A percentile compares a stretch with the other conserved stretches of the same genome.
Evolutionary conservation across 1,284 basidiomycete species (phyloP).

Genomic region (Melampsora abietis-canadensis): DNA sequence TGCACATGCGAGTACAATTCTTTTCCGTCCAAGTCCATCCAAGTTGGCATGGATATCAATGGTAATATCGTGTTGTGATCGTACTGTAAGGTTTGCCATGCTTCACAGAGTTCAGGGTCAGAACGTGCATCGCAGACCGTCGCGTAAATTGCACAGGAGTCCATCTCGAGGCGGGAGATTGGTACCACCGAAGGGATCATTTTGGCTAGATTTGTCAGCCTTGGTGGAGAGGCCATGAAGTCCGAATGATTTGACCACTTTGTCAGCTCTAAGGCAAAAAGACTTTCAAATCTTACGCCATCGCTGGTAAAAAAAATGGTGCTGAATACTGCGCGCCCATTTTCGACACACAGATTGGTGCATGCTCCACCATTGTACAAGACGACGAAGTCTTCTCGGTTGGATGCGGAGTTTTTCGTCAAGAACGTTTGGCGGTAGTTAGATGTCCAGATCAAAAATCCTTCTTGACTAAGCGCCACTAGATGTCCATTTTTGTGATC

Average conservation of each 20-base stretch:
- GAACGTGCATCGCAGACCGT: too few relatives aligned
- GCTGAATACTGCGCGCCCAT: not conserved
- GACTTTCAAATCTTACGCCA: not conserved
- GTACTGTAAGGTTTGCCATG: constrained; percentile 1
- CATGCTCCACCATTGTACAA: not conserved
- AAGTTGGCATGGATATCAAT: not conserved
- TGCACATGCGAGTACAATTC: too few relatives aligned
- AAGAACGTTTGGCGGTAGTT: not conserved
- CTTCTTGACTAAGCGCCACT: not conserved
- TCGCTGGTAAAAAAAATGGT: not conserved
- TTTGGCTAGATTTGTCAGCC: not conserved
- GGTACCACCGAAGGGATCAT: not conserved
- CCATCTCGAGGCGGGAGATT: constrained; percentile 3
- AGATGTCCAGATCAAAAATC: not conserved
- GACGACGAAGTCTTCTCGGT: not conserved
- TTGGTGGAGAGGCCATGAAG: not conserved
- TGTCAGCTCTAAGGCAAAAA: not conserved
- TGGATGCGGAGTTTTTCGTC: not conserved
- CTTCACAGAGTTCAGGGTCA: not conserved
- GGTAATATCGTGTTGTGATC: not conserved
- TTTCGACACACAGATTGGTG: not conserved
- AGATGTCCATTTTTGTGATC: not conserved
- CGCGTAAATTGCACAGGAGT: not conserved
- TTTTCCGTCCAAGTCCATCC: constrained; percentile 3
- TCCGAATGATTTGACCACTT: not conserved